A percentile compares a stretch with the other conserved stretches of the same genome.
phyloP scores from a whole-genome alignment of 148 eudicot species.

The Salicornia ramosissima region DNA sequence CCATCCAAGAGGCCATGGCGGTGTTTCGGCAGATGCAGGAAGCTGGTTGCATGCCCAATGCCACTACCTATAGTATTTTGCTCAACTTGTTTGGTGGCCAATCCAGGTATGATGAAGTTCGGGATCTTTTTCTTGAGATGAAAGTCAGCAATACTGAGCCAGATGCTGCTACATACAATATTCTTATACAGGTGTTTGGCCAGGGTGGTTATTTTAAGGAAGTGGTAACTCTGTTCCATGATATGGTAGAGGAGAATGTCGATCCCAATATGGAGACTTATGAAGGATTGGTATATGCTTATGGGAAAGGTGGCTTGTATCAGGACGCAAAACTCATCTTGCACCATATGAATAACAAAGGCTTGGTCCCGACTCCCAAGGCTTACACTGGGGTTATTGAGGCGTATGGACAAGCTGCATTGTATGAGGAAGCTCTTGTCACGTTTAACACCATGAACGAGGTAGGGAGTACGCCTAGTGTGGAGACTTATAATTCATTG shows the following conservation, averaged over 20 bases:
- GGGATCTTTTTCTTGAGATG: conserved; percentile 94
- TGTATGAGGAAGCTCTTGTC: conserved; percentile 92
- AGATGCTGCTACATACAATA: conserved; percentile 82
- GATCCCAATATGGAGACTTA: conserved; percentile 97
- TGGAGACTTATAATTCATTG: conserved; percentile 75
- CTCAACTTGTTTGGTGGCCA: conserved; percentile 77
- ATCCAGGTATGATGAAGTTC: conserved; percentile 89
- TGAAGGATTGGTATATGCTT: conserved; percentile 80
- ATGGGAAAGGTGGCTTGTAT: conserved; percentile 92
- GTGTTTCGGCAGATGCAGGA: conserved; percentile 95
- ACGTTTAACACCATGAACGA: conserved; percentile 91
- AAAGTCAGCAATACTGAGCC: conserved; percentile 91
- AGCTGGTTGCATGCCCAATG: conserved; percentile 81
- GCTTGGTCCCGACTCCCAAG: conserved; percentile 78
- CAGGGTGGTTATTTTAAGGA: conserved; percentile 97
- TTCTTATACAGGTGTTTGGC: conserved; percentile 84
- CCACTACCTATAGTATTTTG: conserved; percentile 71
- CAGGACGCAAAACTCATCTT: conserved; percentile 71
- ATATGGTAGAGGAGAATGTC: conserved; percentile 89
- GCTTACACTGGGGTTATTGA: conserved; percentile 84
- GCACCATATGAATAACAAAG: conserved; percentile 61
- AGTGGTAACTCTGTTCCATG: conserved; percentile 89
- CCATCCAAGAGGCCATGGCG: conserved; percentile 72
- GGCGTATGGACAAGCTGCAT: conserved; percentile 85
- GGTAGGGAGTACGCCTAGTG: conserved; percentile 66